Conservation (phyloP, 2,329 filamentous ascomycete species). For the Daldinia sp. region DNA sequence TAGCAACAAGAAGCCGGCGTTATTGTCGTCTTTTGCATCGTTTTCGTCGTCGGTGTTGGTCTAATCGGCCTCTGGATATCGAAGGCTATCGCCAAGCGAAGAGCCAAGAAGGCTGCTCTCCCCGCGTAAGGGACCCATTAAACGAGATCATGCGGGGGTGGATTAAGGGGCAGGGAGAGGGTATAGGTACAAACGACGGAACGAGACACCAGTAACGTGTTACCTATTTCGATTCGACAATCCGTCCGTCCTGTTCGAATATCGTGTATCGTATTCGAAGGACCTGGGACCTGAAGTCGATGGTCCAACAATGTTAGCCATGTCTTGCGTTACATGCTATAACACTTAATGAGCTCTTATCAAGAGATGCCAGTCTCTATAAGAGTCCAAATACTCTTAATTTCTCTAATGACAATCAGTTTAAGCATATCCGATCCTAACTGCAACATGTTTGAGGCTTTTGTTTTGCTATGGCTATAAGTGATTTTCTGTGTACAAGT, state of each 20-base stretch:
- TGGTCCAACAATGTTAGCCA: slow-evolving; percentile 25
- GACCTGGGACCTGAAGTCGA: slow-evolving; percentile 19
- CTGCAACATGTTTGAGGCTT: background rate
- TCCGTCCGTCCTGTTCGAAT: slow-evolving; percentile 29
- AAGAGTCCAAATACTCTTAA: slow-evolving; percentile 41
- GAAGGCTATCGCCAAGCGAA: slow-evolving; percentile 42
- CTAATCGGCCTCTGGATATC: slow-evolving; percentile 45
- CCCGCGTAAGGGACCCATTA: slow-evolving; percentile 33
- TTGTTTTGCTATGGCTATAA: background rate
- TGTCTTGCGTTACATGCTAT: slow-evolving; percentile 33
- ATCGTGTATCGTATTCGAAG: slow-evolving; percentile 35
- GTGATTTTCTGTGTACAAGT: background rate
- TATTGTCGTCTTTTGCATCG: slow-evolving; percentile 48
- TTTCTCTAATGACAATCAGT: slow-evolving; percentile 44
- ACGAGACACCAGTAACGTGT: slow-evolving; percentile 35
- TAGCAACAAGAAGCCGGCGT: slow-evolving; percentile 47
- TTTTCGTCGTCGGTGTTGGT: slow-evolving; percentile 47
- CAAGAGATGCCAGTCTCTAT: slow-evolving; percentile 39
- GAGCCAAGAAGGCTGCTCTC: slow-evolving; percentile 41
- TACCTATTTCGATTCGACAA: slow-evolving; percentile 38
- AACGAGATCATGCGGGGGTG: slow-evolving; percentile 16
- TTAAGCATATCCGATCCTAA: slow-evolving; percentile 22
- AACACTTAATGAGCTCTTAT: slow-evolving; percentile 33
- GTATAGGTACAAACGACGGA: slow-evolving; percentile 26
- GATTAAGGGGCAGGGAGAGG: slow-evolving; percentile 15